Percentiles rank a stretch among this genome's conserved stretches.
These are phyloP conservation scores for Glonium stellatum DNA, from an alignment of 495 filamentous ascomycete genomes.

Conservation along the genomic window DNA sequence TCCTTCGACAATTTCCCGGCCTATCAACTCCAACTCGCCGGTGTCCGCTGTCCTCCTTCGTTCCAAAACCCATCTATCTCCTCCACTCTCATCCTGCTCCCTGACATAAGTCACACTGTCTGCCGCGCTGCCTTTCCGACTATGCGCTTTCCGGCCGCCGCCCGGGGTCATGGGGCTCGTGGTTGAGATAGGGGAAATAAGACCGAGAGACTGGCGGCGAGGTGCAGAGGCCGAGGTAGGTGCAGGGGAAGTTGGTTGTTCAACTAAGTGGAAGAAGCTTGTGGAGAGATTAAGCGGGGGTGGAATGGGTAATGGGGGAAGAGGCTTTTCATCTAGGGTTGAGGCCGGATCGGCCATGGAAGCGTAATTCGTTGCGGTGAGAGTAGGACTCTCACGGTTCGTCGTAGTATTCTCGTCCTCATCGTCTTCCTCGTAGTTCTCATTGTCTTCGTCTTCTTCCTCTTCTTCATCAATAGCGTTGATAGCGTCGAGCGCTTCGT, in stretches of 20 bases:
- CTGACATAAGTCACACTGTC: conserved; percentile 39
- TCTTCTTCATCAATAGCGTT: conserved; percentile 13
- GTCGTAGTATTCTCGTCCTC: not conserved
- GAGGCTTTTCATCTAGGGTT: not conserved
- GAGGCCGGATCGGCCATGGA: not conserved
- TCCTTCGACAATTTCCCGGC: conserved; percentile 37
- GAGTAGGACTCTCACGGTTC: conserved; percentile 18
- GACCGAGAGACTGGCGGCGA: conserved; percentile 12
- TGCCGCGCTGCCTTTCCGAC: conserved; percentile 33
- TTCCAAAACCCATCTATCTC: conserved; percentile 39
- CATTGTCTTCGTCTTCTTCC: conserved; percentile 11
- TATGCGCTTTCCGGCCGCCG: conserved; percentile 28
- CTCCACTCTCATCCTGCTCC: conserved; percentile 31
- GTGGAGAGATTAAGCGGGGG: conserved; percentile 17
- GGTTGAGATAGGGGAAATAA: conserved; percentile 18
- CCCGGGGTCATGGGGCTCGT: conserved; percentile 17
- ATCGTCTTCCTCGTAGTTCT: conserved; percentile 12
- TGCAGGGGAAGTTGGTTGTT: not conserved
- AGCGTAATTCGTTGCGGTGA: conserved; percentile 23
- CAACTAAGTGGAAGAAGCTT: conserved; percentile 7
- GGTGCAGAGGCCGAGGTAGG: conserved; percentile 3
- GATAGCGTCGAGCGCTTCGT: conserved; percentile 16
- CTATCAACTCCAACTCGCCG: conserved; percentile 37
- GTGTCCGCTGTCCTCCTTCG: conserved; percentile 36
- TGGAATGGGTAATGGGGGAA: not conserved